Evolutionary conservation across 2,329 filamentous ascomycete species (phyloP).

Genomic region (Talaromyces sp.): DNA sequence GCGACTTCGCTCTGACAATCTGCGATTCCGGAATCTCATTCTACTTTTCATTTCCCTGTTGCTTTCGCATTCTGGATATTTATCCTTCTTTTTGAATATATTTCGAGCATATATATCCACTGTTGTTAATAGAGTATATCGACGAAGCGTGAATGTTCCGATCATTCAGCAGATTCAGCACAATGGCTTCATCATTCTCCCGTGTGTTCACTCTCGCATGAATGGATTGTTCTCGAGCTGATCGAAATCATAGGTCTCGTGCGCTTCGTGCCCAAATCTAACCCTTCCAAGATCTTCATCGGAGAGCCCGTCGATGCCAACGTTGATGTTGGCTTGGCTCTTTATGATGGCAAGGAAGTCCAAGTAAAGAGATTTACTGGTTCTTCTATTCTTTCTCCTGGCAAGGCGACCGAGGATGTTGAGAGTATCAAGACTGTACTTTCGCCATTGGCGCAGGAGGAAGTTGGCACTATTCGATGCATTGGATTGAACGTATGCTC

Average conservation of each 20-base stretch:
- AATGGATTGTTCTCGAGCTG: constrained; percentile 11
- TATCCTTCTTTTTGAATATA: neutral
- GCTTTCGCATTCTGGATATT: neutral
- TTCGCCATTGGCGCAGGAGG: constrained; percentile 50
- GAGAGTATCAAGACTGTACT: constrained; percentile 46
- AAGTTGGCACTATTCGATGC: constrained; percentile 59
- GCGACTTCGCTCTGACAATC: constrained; percentile 3
- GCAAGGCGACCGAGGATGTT: constrained; percentile 48
- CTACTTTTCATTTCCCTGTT: neutral
- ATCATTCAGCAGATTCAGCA: constrained; percentile 13
- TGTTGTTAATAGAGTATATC: neutral
- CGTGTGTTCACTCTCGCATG: neutral
- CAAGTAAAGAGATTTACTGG: constrained; percentile 58
- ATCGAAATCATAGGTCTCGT: constrained; percentile 52
- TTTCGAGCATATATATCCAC: neutral
- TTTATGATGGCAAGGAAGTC: constrained; percentile 58
- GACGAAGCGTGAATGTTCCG: neutral
- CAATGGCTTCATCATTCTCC: constrained; percentile 40
- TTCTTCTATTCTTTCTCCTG: constrained; percentile 56
- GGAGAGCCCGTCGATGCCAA: constrained; percentile 56
- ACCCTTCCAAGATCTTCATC: constrained; percentile 52
- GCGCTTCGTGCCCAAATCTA: constrained; percentile 57
- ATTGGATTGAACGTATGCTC: constrained; percentile 56
- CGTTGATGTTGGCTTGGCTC: constrained; percentile 58
- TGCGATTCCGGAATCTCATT: neutral